Conservation (phyloP, 169 alveolate species). For the Theileria sp. region DNA sequence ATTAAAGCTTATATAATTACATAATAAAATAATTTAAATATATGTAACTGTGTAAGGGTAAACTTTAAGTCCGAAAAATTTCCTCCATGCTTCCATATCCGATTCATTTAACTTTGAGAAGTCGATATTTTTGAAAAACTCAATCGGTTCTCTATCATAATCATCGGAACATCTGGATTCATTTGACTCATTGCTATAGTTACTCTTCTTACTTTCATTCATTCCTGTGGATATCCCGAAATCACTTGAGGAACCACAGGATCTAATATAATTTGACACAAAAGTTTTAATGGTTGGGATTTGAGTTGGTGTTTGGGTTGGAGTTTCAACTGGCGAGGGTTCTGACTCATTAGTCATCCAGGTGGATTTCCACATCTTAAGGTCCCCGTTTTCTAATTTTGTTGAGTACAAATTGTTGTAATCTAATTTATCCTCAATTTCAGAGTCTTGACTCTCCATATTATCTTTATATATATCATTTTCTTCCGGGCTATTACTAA, state of each 20-base stretch:
- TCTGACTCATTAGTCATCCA: slow-evolving; percentile 24
- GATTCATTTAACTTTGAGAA: slow-evolving; percentile 24
- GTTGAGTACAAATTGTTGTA: neutral
- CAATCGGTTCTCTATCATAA: slow-evolving; percentile 25
- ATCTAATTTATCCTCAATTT: slow-evolving; percentile 16
- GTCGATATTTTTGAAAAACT: slow-evolving; percentile 44
- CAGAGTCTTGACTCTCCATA: neutral
- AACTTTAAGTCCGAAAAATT: slow-evolving; percentile 65
- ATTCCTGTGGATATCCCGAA: neutral
- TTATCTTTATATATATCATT: neutral
- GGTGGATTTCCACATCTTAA: slow-evolving; percentile 20
- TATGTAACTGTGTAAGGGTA: neutral
- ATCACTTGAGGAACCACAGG: slow-evolving; percentile 4
- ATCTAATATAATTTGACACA: neutral
- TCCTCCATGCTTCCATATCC: slow-evolving; percentile 27
- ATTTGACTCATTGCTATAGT: neutral
- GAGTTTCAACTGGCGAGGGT: neutral
- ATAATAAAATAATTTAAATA: no score
- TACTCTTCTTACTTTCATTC: neutral
- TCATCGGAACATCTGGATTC: neutral
- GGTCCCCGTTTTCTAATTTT: neutral
- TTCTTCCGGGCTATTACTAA: neutral
- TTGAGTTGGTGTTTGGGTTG: neutral
- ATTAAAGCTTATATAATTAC: neutral
- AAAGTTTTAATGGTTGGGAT: slow-evolving; percentile 2